A percentile compares a stretch with the other conserved stretches of the same genome.
phyloP scores from a whole-genome alignment of 768 basidiomycete genomes.

The Leccinum barrowsii region DNA sequence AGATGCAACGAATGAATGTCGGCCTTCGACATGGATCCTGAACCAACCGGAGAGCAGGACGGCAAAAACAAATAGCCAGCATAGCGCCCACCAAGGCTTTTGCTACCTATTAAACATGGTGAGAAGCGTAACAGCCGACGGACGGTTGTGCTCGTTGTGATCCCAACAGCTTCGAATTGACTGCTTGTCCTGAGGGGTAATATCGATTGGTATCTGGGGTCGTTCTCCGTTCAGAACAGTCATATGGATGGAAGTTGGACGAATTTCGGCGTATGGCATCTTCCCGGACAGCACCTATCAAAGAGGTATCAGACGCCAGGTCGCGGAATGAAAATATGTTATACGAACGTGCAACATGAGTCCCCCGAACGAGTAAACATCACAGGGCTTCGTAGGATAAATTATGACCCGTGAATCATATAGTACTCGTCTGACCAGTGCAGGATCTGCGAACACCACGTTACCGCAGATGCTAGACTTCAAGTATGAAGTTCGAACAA shows the following conservation, averaged over 20 bases:
- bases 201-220: slow-evolving; percentile 10
- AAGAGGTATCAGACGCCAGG: slow-evolving; percentile 5
- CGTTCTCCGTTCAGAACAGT: slow-evolving; percentile 8
- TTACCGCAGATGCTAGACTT: slow-evolving; percentile 36
- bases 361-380: slow-evolving; percentile 35
- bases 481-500: slow-evolving; percentile 27
- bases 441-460: slow-evolving; percentile 46
- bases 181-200: neutral
- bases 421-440: slow-evolving; percentile 13
- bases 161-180: slow-evolving; percentile 20
- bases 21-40: no score
- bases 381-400: slow-evolving; percentile 19
- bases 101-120: neutral
- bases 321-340: neutral
- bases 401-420: neutral
- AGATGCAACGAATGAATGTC: no score
- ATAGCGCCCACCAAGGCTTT: neutral
- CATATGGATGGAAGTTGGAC: neutral
- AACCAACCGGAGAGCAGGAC: no score
- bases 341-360: slow-evolving; percentile 14
- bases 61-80: no score
- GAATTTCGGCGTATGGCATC: slow-evolving; percentile 16
- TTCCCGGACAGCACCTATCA: slow-evolving; percentile 20
- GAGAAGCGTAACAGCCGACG: slow-evolving; percentile 10
- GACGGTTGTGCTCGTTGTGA: slow-evolving; percentile 14